Percentiles rank a stretch among this genome's conserved stretches.
These are phyloP conservation scores for Suillus discolor DNA, from an alignment of 768 basidiomycete genomes.

Conservation along the genomic window DNA sequence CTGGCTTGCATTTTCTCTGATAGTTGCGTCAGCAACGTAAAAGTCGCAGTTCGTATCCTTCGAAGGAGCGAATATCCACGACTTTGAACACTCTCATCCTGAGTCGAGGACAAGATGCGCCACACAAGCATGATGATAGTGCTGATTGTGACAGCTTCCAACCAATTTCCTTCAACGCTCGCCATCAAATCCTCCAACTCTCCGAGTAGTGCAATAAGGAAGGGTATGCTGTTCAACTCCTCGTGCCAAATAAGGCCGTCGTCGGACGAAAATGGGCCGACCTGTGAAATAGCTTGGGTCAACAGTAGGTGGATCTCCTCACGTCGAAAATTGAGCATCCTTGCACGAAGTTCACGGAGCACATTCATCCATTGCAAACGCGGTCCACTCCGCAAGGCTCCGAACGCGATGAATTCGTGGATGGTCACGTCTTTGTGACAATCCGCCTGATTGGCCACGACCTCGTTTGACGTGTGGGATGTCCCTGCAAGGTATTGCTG, in stretches of 20 bases:
- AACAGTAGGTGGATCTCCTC: conserved; percentile 45
- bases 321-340: conserved; percentile 39
- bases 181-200: conserved; percentile 38
- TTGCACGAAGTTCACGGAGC: conserved; percentile 42
- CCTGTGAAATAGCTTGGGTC: conserved; percentile 46
- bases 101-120: conserved; percentile 39
- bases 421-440: conserved; percentile 43
- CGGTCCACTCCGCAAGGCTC: conserved; percentile 45
- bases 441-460: conserved; percentile 43
- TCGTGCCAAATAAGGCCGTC: conserved; percentile 42
- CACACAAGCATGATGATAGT: conserved; percentile 36
- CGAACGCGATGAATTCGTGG: conserved; percentile 50
- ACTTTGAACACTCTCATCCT: conserved; percentile 14
- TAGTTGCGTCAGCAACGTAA: conserved; percentile 41
- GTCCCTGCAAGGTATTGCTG: conserved; percentile 39
- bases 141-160: conserved; percentile 32
- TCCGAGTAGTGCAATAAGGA: conserved; percentile 37
- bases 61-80: conserved; percentile 31
- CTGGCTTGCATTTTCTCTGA: conserved; percentile 20
- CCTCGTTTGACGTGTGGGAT: conserved; percentile 44
- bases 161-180: conserved; percentile 45
- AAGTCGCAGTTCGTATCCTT: conserved; percentile 31
- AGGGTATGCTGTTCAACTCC: conserved; percentile 37
- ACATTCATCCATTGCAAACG: conserved; percentile 56
- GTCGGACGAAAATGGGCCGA: conserved; percentile 30